These are phyloP conservation scores for Penicillium tannophilum DNA, from an alignment of 495 filamentous ascomycete genomes.

Conservation along the genomic window DNA sequence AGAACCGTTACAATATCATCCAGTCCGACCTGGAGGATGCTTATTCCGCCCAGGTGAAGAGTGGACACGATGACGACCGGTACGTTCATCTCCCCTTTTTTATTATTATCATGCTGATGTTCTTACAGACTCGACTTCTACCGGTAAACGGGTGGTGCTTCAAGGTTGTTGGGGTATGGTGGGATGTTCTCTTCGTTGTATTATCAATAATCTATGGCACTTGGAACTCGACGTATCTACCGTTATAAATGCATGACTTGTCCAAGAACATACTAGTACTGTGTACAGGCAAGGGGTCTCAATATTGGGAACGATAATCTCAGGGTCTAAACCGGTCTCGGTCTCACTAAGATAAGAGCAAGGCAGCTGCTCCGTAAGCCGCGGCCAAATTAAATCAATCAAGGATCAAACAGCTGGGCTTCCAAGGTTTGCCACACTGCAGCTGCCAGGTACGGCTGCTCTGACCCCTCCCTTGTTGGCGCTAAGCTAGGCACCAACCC, in stretches of 20 bases:
- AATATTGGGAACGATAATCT: too few relatives aligned
- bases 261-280: not conserved
- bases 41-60: constrained; percentile 93
- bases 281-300: not conserved
- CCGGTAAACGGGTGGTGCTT: constrained; percentile 37
- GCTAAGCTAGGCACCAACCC: constrained; percentile 9
- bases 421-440: constrained; percentile 16
- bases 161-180: constrained; percentile 25
- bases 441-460: constrained; percentile 32
- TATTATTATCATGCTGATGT: constrained; percentile 20
- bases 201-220: constrained; percentile 41
- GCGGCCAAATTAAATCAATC: not conserved
- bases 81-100: constrained; percentile 27
- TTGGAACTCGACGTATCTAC: constrained; percentile 23
- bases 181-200: constrained; percentile 38
- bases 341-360: not conserved
- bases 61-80: constrained; percentile 69
- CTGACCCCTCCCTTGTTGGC: constrained; percentile 14
- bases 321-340: too few relatives aligned
- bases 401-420: not conserved
- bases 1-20: constrained; percentile 99
- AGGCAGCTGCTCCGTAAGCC: not conserved
- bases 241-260: constrained; percentile 4
- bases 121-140: constrained; percentile 57
- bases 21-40: constrained; percentile 95